Conservation (phyloP, 306 rosid genomes). For the Coriaria nepalensis region DNA sequence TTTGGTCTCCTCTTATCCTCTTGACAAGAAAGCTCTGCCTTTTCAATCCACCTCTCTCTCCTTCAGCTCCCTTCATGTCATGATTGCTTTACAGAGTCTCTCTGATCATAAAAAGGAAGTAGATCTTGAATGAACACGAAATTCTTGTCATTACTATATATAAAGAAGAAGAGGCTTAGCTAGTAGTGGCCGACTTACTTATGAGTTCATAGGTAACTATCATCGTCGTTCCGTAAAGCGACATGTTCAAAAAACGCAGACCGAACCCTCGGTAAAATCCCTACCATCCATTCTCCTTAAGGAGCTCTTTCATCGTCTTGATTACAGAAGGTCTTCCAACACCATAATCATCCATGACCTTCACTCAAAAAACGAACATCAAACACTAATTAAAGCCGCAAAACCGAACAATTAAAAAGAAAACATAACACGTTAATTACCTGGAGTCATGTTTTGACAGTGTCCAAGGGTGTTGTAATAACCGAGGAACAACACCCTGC, state of each 20-base stretch:
- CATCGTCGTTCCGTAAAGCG: constrained; percentile 82
- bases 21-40: constrained; percentile 1
- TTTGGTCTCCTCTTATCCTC: neutral
- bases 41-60: constrained; percentile 9
- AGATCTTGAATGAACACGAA: constrained; percentile 3
- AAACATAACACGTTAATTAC: constrained; percentile 12
- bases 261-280: constrained; percentile 87
- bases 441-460: constrained; percentile 87
- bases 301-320: constrained; percentile 53
- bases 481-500: constrained; percentile 81
- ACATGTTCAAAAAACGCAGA: constrained; percentile 76
- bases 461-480: constrained; percentile 74
- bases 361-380: neutral
- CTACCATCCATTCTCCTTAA: constrained; percentile 82
- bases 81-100: constrained; percentile 42
- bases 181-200: constrained; percentile 31
- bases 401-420: neutral
- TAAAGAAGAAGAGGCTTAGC: constrained; percentile 1
- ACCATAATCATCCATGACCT: constrained; percentile 75
- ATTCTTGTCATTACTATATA: neutral
- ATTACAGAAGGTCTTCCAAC: constrained; percentile 68
- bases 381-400: neutral
- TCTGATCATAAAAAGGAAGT: constrained; percentile 30
- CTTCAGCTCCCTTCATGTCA: constrained; percentile 12
- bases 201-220: constrained; percentile 81